Conservation (phyloP, 768 basidiomycete genomes). For the Crucibulum laeve region DNA sequence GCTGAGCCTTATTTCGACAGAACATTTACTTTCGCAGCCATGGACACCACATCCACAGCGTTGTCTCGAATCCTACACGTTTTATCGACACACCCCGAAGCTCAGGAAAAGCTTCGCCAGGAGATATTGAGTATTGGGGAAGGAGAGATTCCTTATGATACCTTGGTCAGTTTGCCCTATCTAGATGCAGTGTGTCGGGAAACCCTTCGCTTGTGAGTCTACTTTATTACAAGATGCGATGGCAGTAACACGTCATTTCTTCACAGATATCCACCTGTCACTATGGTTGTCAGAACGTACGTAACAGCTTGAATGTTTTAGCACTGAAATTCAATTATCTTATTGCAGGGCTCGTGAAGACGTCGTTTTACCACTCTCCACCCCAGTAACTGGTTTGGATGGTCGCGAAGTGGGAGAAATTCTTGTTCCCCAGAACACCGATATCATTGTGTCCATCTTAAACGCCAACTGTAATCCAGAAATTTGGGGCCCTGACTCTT, state of each 20-base stretch:
- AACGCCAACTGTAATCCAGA: conserved; percentile 28
- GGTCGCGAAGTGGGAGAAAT: conserved; percentile 21
- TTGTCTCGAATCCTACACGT: conserved; percentile 32
- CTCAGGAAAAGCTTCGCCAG: conserved; percentile 29
- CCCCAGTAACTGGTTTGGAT: conserved; percentile 18
- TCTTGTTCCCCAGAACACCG: conserved; percentile 23
- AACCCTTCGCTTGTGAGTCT: conserved; percentile 25
- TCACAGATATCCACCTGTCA: conserved; percentile 17
- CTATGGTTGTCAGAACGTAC: conserved; percentile 18
- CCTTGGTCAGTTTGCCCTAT: conserved; percentile 21
- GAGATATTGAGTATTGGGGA: conserved; percentile 28
- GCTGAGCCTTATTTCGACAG: conserved; percentile 6
- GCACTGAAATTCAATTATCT: neutral
- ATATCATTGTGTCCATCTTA: conserved; percentile 26
- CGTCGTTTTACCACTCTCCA: conserved; percentile 25
- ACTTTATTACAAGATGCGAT: neutral
- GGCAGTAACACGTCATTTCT: neutral
- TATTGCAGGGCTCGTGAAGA: conserved; percentile 17
- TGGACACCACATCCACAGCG: conserved; percentile 25
- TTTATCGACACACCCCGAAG: conserved; percentile 29
- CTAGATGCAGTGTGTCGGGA: conserved; percentile 31
- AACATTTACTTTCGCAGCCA: conserved; percentile 17
- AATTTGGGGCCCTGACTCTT: conserved; percentile 37
- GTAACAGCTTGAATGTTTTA: neutral
- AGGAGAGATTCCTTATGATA: conserved; percentile 18